Evolutionary conservation across 306 rosid species (phyloP), one percentile per base, ranked within the genome.

Genomic region (Medicago arabica): DNA sequence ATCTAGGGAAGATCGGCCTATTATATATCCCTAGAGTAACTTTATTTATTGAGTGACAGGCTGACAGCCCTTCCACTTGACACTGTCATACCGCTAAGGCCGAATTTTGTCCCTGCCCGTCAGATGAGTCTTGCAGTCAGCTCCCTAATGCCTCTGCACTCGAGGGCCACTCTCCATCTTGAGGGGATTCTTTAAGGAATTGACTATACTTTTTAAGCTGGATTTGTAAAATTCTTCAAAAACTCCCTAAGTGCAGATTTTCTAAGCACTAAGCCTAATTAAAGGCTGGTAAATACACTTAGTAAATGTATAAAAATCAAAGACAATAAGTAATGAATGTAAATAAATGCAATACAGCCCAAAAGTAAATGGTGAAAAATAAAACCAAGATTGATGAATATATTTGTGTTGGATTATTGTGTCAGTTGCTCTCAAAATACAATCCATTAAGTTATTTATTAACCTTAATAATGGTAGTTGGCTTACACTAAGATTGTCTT

Each of bases 341-440:
- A 4, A 62, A 34, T n/a, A n/a, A 36, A 63, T 34, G 46, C 44
- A 8, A 34, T 36, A 63, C n/a, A 36, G 13, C 47, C 2, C 3
- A 10, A 63, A n/a, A 63, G 66, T 36, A 63, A 63, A 63, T 63
- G 49, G 23, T 7, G 17, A 61, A 15, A 14, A 31, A 61, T 23
- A 61, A 31, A 59, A 34, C 0, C 43, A 60, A 60, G 67, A 28
- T 62, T 31, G 11, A 62, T 62, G 44, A 62, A 62, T 34, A 62
- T 31, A 62, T 34, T 34, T 62, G 44, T 31, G 43, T 34, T 34
- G 41, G 21, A 62, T 62, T 8, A 62, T 34, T 62, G 67, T 61
- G 1, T 59, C 17, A 12, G 4, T 59, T 2, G 2, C 31, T 53
- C 12, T 54, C 28, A 54, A 54, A 18, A 54, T 17, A 14, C 61